Evolutionary conservation across 1,284 basidiomycete genomes (phyloP).

Genomic region (Moniliella sp.): DNA sequence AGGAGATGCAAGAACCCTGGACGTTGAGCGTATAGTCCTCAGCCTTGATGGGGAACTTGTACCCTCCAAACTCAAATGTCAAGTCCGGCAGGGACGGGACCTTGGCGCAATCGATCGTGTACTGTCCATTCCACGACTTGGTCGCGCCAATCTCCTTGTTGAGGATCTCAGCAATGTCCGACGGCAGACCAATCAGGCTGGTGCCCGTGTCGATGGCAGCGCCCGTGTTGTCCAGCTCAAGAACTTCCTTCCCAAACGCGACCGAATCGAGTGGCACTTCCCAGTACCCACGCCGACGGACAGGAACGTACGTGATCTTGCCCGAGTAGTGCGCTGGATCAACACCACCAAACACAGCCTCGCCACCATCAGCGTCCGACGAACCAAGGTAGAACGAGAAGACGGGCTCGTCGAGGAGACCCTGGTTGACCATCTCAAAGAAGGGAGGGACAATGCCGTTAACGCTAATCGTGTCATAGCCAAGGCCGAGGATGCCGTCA

Average conservation of each 20-base stretch:
- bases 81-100: constrained; percentile 67
- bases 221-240: constrained; percentile 62
- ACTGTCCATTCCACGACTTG: constrained; percentile 27
- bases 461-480: constrained; percentile 84
- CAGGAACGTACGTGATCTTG: constrained; percentile 64
- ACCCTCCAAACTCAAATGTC: constrained; percentile 43
- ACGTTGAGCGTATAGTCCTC: constrained; percentile 72
- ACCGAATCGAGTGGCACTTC: constrained; percentile 37
- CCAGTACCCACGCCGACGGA: constrained; percentile 95
- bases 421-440: constrained; percentile 74
- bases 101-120: constrained; percentile 56
- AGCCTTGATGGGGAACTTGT: constrained; percentile 52
- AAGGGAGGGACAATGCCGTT: constrained; percentile 83
- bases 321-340: constrained; percentile 60
- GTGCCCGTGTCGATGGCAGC: constrained; percentile 66
- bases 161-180: constrained; percentile 90
- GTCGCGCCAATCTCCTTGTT: constrained; percentile 52
- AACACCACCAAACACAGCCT: constrained; percentile 78
- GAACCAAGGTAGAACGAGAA: constrained; percentile 85
- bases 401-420: constrained; percentile 60
- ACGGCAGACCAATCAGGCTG: constrained; percentile 69
- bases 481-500: constrained; percentile 87
- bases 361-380: constrained; percentile 71
- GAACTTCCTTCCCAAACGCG: constrained; percentile 42
- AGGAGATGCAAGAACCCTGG: constrained; percentile 74